These are phyloP conservation scores for Lithocarpus polystachyus DNA, from an alignment of 306 rosid species.

Conservation along the genomic window DNA sequence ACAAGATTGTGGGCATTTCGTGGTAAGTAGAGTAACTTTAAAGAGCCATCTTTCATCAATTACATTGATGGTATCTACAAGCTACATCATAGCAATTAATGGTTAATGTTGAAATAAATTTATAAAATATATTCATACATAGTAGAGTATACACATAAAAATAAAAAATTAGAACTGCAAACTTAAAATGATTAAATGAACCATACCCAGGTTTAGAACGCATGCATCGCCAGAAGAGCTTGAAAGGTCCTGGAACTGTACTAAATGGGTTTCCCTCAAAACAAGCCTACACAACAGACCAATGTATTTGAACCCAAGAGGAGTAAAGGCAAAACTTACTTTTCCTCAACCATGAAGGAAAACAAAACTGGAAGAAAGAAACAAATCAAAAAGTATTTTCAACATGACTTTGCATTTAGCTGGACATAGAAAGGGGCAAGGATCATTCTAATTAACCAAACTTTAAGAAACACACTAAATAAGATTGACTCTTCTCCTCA, in stretches of 20 bases:
- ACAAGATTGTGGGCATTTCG: not conserved
- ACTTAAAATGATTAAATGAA: not conserved
- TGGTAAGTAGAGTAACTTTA: not conserved
- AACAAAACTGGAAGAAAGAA: not conserved
- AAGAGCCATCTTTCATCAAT: not conserved
- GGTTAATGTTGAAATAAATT: not conserved
- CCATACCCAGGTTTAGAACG: constrained; percentile 92
- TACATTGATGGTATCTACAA: not conserved
- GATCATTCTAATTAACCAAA: not conserved
- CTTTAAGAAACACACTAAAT: not conserved
- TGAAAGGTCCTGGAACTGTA: constrained; percentile 96
- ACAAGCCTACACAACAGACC: constrained; percentile 59
- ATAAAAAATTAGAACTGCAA: constrained; percentile 4
- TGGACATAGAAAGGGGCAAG: not conserved
- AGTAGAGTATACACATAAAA: not conserved
- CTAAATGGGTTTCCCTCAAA: constrained; percentile 97
- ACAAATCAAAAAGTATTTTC: not conserved
- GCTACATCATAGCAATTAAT: not conserved
- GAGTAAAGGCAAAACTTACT: not conserved
- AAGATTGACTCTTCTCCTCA: not conserved
- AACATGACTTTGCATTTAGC: not conserved
- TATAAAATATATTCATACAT: not conserved
- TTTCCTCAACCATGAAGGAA: not conserved
- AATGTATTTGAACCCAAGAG: not conserved
- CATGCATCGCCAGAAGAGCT: constrained; percentile 95